These are phyloP conservation scores for Antrodiella citrinella DNA, from an alignment of 768 basidiomycete species.

Conservation along the genomic window DNA sequence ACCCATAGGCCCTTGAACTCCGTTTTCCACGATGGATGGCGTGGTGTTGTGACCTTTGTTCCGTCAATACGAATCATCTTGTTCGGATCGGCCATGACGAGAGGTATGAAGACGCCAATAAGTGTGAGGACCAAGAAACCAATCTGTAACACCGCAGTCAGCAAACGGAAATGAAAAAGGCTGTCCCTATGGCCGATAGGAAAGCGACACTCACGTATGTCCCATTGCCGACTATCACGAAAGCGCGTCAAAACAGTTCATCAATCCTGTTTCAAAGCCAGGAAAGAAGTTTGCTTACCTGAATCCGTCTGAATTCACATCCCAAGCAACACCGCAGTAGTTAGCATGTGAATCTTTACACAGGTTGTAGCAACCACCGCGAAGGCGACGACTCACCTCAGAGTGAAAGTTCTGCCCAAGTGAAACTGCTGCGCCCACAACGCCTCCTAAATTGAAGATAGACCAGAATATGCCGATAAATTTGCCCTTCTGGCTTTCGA, in stretches of 20 bases:
- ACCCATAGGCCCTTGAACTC: constrained; percentile 66
- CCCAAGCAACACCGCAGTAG: not conserved
- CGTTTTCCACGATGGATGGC: constrained; percentile 70
- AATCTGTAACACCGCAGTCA: constrained; percentile 39
- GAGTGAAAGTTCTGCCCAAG: constrained; percentile 65
- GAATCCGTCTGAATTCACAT: not conserved
- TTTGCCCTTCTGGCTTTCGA: constrained; percentile 67
- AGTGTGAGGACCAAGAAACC: constrained; percentile 67
- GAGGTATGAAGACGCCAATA: constrained; percentile 58
- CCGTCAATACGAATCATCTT: constrained; percentile 73
- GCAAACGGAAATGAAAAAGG: too few species aligned
- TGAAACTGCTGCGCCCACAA: constrained; percentile 71
- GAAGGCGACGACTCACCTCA: constrained; percentile 30
- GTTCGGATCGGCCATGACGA: constrained; percentile 63
- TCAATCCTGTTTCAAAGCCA: not conserved
- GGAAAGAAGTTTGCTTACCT: not conserved
- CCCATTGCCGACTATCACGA: constrained; percentile 48
- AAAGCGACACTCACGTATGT: constrained; percentile 67
- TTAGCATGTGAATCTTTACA: not conserved
- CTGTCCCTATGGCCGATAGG: too few species aligned
- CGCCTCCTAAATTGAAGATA: constrained; percentile 76
- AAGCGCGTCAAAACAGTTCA: not conserved
- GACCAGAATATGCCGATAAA: constrained; percentile 80
- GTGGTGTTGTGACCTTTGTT: constrained; percentile 50
- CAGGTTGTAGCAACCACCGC: constrained; percentile 3